Evolutionary conservation across 2,329 filamentous ascomycete genomes (phyloP), one percentile per base, ranked within the genome.

Genomic region (Hymenoscyphus fraxineus): DNA sequence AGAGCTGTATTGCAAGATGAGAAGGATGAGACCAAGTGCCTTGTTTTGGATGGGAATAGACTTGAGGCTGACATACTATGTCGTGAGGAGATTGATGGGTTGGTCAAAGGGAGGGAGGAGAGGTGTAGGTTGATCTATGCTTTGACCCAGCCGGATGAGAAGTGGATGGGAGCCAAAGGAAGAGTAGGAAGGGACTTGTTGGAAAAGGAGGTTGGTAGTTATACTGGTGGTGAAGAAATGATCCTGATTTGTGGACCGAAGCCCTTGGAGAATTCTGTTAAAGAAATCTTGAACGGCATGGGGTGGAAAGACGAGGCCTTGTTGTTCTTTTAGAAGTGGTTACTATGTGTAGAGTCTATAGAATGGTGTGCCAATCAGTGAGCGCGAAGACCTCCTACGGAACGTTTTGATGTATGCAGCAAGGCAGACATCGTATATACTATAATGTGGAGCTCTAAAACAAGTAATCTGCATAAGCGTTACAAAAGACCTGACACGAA

Each of bases 51-150:
- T 72, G 92, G 92, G 0, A 97, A 97, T 71, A 80, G 91, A 13
- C 73, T 81, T 6, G 85, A 91, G 61, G 87, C 89, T 67, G 93
- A 97, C 74, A 96, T 97, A n/a, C 80, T 97, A 0, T 93, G 90
- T 73, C 85, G 83, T 66, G 77, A 81, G 1, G 90, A 96, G 64
- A 80, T 97, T 2, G 92, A 96, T 72, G 73, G 65, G 0, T 81
- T 93, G 71, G 82, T 82, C 0, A 75, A 70, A 2, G 78, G 78
- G 0, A 85, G 88, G 61, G 75, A 77, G 22, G 79, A 83, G 3
- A 83, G 82, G 70, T 92, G 86, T 68, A 83, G 81, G 64, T 74
- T 96, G 13, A 70, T 92, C 6, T 85, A 96, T 75, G 88, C 88
- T 0, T 81, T 97, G 35, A 90, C 86, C 1, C 79, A 87, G 60